A percentile compares a stretch with the other conserved stretches of the same genome.
Evolutionary conservation across 768 basidiomycete species (phyloP).

Genomic region (Trametes gibbosa): DNA sequence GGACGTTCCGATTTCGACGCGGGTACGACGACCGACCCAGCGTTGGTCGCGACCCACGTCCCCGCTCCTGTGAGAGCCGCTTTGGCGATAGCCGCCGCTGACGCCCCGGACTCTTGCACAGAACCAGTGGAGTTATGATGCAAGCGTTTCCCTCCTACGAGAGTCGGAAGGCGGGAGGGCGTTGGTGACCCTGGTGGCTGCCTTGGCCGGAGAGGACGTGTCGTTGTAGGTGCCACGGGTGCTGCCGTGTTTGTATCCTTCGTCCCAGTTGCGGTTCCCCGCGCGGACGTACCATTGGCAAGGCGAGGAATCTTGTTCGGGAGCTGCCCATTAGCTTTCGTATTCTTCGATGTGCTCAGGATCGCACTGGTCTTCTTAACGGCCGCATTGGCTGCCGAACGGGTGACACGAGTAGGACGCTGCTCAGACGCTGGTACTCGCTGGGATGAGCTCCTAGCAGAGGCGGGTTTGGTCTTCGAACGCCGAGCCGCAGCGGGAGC

Average conservation of each 20-base stretch:
- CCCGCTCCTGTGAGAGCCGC: constrained; percentile 40
- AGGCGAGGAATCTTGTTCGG: constrained; percentile 42
- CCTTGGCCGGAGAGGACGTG: constrained; percentile 37
- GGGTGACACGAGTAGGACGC: constrained; percentile 68
- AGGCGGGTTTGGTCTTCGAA: constrained; percentile 25
- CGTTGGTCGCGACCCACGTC: constrained; percentile 78
- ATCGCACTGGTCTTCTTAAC: constrained; percentile 26
- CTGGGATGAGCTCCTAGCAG: constrained; percentile 33
- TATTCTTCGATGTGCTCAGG: constrained; percentile 23
- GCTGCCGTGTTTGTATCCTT: constrained; percentile 28
- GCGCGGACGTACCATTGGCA: constrained; percentile 43
- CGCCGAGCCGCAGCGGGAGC: constrained; percentile 39
- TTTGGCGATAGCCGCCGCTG: constrained; percentile 41
- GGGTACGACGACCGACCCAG: constrained; percentile 66
- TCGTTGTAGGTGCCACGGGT: constrained; percentile 24
- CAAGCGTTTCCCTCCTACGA: constrained; percentile 50
- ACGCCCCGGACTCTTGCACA: constrained; percentile 35
- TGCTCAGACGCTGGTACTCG: constrained; percentile 68
- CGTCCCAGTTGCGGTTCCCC: constrained; percentile 46
- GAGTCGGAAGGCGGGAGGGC: constrained; percentile 75
- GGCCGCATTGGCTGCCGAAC: constrained; percentile 58
- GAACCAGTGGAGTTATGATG: constrained; percentile 41
- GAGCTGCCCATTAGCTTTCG: constrained; percentile 28
- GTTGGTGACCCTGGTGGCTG: constrained; percentile 62
- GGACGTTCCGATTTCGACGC: constrained; percentile 73